Base-by-base conservation (phyloP, 768 basidiomycete genomes). In the Rhodocollybia butyracea region DNA sequence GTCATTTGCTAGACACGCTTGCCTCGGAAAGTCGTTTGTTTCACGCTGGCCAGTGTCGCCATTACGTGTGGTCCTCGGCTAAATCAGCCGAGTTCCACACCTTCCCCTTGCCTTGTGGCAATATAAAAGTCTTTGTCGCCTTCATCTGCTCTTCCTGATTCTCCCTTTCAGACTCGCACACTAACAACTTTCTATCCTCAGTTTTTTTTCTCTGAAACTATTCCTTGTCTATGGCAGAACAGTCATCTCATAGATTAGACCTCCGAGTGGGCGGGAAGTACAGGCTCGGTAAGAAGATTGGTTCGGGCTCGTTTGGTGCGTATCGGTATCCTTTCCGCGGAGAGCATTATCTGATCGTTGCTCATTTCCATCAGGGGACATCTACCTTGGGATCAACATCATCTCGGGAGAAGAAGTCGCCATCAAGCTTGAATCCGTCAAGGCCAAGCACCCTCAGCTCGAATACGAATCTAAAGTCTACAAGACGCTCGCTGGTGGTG, bases 391-490 rank as follows among this genome's bases (percentile, higher is more conserved):
- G 56, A 96, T 97, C 73, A 99, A 98, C 82, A 98, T 99, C 78
- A 98, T 98, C 69, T 98, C 96, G 17, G 96, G 96, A 24, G 97
- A 99, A 71, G 97, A 98, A 70, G 96, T 98, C 58, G 97, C 94
- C 69, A 99, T 99, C 83, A 99, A 99, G 76, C 91, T 99, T 64
- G 97, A 99, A 75, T 98, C 96, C 2, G 94, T 98, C 72, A 99
- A 99, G 74, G 97, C 97, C 63, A 99, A 99, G 73, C 97, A 99
- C 64, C 97, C 97, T n/a, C 97, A 99, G 75, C 89, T 99, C 66
- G 97, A 99, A 72, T 99, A 99, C 68, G 96, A 99, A 75, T 89
- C 88, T 61, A 90, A 91, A 72, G 90, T 91, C 46, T 89, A 88
- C 76, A 98, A 98, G 85, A 94, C 93, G n/a, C 85, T 99, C 48